These are phyloP conservation scores for Trichoderma sp. DNA, from an alignment of 2,329 filamentous ascomycete species.

Conservation along the genomic window DNA sequence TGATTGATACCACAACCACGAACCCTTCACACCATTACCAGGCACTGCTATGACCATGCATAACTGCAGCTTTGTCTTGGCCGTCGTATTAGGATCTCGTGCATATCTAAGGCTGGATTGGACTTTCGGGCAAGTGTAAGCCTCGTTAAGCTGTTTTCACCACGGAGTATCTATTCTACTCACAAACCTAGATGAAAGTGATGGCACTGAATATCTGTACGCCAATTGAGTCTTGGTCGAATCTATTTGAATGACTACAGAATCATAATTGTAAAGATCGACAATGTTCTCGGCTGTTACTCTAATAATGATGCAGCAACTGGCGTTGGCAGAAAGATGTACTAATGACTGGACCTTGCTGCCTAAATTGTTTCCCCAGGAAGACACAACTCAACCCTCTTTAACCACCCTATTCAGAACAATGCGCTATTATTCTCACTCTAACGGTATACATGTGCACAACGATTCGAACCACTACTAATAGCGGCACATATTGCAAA, in stretches of 20 bases:
- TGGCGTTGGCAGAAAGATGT: not conserved
- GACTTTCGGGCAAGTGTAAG: not conserved
- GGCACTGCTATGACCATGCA: not conserved
- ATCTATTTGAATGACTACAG: not conserved
- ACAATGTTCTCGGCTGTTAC: not conserved
- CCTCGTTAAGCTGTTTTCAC: not conserved
- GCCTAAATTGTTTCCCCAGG: not conserved
- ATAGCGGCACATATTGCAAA: constrained; percentile 1
- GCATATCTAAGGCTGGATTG: not conserved
- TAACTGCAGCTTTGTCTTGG: not conserved
- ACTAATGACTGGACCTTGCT: not conserved
- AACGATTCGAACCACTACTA: not conserved
- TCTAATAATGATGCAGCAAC: not conserved
- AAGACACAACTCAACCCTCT: not conserved
- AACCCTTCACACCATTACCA: constrained; percentile 4
- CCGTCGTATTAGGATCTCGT: not conserved
- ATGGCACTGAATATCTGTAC: not conserved
- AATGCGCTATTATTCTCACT: not conserved
- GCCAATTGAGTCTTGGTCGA: not conserved
- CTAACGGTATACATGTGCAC: not conserved
- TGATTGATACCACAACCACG: not conserved
- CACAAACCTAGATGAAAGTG: not conserved
- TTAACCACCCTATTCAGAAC: not conserved
- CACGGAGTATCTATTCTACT: not conserved
- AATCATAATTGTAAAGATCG: not conserved